Conservation (phyloP, 2,329 filamentous ascomycete species). For the Leptosphaerulina australis region DNA sequence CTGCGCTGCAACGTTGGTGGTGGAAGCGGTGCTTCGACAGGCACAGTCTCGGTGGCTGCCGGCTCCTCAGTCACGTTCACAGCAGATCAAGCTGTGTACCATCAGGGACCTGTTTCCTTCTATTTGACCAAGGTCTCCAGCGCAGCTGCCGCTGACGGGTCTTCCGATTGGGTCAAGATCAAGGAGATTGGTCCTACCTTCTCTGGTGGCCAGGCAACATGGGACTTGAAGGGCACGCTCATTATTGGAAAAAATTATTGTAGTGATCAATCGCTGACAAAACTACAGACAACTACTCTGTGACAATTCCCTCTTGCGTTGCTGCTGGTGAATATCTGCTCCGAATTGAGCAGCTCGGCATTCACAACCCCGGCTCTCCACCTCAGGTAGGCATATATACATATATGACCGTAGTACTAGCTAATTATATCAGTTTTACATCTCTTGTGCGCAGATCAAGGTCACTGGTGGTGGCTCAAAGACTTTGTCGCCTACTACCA, state of each 20-base stretch:
- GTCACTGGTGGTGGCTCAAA: slow-evolving; percentile 49
- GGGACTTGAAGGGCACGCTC: slow-evolving; percentile 42
- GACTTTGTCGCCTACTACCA: slow-evolving; percentile 30
- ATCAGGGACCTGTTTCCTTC: slow-evolving; percentile 47
- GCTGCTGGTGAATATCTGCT: slow-evolving; percentile 56
- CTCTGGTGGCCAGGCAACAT: slow-evolving; percentile 39
- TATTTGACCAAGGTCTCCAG: slow-evolving; percentile 48
- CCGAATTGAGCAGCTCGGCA: slow-evolving; percentile 56
- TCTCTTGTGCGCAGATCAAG: slow-evolving; percentile 55
- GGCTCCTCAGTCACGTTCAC: slow-evolving; percentile 45
- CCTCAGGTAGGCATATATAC: slow-evolving; percentile 12
- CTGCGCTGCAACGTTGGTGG: slow-evolving; percentile 48
- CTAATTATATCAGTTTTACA: slow-evolving; percentile 31
- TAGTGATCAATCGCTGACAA: slow-evolving; percentile 13
- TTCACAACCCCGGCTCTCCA: slow-evolving; percentile 50
- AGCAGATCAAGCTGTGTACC: slow-evolving; percentile 47
- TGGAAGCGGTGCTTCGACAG: slow-evolving; percentile 34
- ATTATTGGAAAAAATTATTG: neutral
- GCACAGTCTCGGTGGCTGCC: slow-evolving; percentile 45
- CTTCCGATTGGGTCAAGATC: slow-evolving; percentile 49
- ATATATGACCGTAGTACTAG: neutral
- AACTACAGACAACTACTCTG: slow-evolving; percentile 39
- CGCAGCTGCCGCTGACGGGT: slow-evolving; percentile 44
- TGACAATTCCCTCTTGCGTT: slow-evolving; percentile 50
- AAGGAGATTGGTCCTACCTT: slow-evolving; percentile 49